A percentile compares a stretch with the other conserved stretches of the same genome.
Conservation (phyloP, 2,329 filamentous ascomycete species). For the Leptodontidium sp. region DNA sequence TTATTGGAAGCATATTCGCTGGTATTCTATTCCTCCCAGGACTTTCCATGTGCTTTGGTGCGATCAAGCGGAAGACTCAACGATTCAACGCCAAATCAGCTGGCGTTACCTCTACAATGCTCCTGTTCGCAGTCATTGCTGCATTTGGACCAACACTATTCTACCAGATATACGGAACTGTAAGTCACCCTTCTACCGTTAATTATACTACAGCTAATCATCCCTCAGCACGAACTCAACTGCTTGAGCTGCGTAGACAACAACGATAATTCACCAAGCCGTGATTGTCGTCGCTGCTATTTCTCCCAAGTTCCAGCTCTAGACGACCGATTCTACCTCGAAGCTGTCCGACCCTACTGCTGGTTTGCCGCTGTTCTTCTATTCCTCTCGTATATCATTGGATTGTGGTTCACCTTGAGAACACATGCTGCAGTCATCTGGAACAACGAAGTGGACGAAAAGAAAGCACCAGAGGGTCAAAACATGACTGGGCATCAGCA, state of each 20-base stretch:
- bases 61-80: constrained; percentile 97
- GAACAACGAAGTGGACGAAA: constrained; percentile 85
- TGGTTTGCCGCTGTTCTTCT: constrained; percentile 86
- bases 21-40: constrained; percentile 95
- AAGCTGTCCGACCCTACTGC: constrained; percentile 92
- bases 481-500: constrained; percentile 45
- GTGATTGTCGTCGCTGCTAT: constrained; percentile 92
- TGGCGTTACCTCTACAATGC: constrained; percentile 96
- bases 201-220: constrained; percentile 47
- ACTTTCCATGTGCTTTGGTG: constrained; percentile 98
- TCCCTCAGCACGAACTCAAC: constrained; percentile 82
- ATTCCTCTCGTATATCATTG: constrained; percentile 93
- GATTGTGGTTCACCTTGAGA: constrained; percentile 91
- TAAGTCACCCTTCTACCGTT: constrained; percentile 51
- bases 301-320: constrained; percentile 88
- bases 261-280: constrained; percentile 49
- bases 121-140: constrained; percentile 93
- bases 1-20: constrained; percentile 97
- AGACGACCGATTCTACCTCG: constrained; percentile 86
- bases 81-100: constrained; percentile 97
- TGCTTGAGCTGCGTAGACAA: constrained; percentile 72
- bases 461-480: constrained; percentile 65
- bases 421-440: constrained; percentile 98
- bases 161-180: constrained; percentile 97
- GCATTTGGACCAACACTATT: constrained; percentile 96